A percentile compares a stretch with the other conserved stretches of the same genome.
Evolutionary conservation across 306 rosid genomes (phyloP).

Genomic region (Rubus idaeus): DNA sequence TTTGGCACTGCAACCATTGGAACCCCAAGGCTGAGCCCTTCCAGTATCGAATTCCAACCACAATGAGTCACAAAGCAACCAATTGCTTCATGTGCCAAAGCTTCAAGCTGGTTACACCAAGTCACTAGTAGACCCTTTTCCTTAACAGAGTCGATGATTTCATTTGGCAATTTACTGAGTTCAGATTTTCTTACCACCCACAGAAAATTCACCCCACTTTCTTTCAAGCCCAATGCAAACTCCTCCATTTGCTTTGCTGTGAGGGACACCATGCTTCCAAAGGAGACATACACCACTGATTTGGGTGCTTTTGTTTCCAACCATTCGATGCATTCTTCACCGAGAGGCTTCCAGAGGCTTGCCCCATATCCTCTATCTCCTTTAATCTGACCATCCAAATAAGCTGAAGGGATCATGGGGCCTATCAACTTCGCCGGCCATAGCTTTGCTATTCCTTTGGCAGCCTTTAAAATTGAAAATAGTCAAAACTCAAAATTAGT

Average conservation of each 20-base stretch:
- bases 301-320: conserved; percentile 23
- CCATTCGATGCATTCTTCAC: conserved; percentile 33
- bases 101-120: conserved; percentile 67
- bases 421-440: conserved; percentile 38
- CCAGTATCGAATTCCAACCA: conserved; percentile 73
- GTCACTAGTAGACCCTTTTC: conserved; percentile 45
- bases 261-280: conserved; percentile 48
- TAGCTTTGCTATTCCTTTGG: conserved; percentile 20
- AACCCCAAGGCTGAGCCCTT: conserved; percentile 61
- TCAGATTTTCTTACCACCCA: conserved; percentile 40
- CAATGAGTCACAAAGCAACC: conserved; percentile 67
- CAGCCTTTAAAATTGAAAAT: not conserved
- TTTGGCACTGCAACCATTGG: conserved; percentile 66
- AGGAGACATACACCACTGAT: conserved; percentile 45
- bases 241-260: conserved; percentile 31
- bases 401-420: conserved; percentile 54
- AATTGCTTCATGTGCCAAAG: conserved; percentile 44
- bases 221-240: conserved; percentile 36
- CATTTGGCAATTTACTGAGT: conserved; percentile 29
- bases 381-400: conserved; percentile 33
- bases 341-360: conserved; percentile 29
- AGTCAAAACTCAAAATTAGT: not conserved
- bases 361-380: conserved; percentile 40
- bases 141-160: conserved; percentile 25
- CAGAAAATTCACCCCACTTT: conserved; percentile 31